Base-by-base conservation (phyloP, 306 rosid species). In the Carpinus fangiana region DNA sequence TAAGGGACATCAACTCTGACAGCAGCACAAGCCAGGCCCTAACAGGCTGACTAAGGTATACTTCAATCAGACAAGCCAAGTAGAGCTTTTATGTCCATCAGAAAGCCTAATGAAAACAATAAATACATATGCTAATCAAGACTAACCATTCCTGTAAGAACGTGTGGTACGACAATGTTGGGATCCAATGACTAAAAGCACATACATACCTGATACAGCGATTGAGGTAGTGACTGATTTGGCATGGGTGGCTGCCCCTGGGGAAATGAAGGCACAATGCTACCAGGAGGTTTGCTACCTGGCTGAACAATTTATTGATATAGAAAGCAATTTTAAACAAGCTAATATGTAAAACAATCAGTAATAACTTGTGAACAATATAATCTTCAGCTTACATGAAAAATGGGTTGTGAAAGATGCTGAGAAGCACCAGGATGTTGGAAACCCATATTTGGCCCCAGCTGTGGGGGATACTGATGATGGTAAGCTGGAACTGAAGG, bases 391-490 rank as follows among this genome's bases (percentile, higher is more conserved):
- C 97, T 93, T 89, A 95, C 99, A 81, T 93, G 99, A 91, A 80
- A 93, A 86, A 91, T 81, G 76, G 93, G 85, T 72, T 87, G 98
- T 6, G 90, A 81, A 82, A 70, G 86, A 85, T 84, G 93, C 84
- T 90, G 97, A 53, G 98, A 85, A 74, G 90, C 83, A 75, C 88
- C 83, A 57, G 82, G 76, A 74, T 93, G 98, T 77, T 91, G 97
- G 85, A 80, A 93, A 77, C 90, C 91, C 76, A 88, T 12, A 82
- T 82, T 93, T 46, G 85, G 75, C 47, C 90, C 94, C 87, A 85
- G 84, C 78, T 89, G 97, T 0, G 82, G 96, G 51, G 96, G 86
- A 84, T 90, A 91, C 73, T 90, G 98, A 72, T 87, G 92, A 72
- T 91, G 98, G 80, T 84, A 93, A 83, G 70, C 60, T 47, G 86